Evolutionary conservation across 345 rosid species (phyloP).

Genomic region (Lepidium sativum): DNA sequence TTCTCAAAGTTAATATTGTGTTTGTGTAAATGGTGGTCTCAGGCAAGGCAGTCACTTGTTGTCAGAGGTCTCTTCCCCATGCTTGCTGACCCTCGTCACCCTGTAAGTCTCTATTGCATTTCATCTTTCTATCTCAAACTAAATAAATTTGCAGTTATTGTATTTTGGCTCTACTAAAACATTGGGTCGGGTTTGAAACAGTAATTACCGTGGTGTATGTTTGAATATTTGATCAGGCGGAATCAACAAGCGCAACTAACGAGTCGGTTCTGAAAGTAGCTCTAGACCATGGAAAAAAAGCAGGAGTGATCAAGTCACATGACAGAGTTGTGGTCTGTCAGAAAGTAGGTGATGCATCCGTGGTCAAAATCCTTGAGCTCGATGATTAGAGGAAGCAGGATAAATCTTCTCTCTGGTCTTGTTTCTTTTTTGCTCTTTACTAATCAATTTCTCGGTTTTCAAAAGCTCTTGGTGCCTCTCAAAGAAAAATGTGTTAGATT

Average conservation of each 20-base stretch:
- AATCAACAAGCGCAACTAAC: constrained; percentile 64
- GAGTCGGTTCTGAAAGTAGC: constrained; percentile 83
- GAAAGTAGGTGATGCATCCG: constrained; percentile 81
- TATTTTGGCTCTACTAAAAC: too few species aligned
- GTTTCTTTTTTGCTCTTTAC: background rate
- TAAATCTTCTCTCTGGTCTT: background rate
- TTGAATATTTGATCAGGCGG: constrained; percentile 43
- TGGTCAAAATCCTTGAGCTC: constrained; percentile 81
- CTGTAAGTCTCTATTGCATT: constrained; percentile 37
- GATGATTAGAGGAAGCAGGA: constrained; percentile 41
- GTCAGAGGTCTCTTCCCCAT: constrained; percentile 83
- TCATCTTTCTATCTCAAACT: background rate
- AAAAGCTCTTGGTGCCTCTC: background rate
- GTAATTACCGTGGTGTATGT: background rate
- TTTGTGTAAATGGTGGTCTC: constrained; percentile 1
- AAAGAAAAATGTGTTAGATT: background rate
- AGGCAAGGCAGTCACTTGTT: constrained; percentile 81
- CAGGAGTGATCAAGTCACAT: constrained; percentile 70
- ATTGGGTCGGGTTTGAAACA: background rate
- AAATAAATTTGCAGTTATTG: background rate
- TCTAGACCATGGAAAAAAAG: constrained; percentile 66
- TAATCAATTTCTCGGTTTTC: background rate
- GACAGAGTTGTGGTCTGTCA: constrained; percentile 83
- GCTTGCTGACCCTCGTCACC: constrained; percentile 86
- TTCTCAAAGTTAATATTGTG: background rate